Base-by-base conservation (phyloP, 2,329 filamentous ascomycete genomes). In the Trichoderma sp. region DNA sequence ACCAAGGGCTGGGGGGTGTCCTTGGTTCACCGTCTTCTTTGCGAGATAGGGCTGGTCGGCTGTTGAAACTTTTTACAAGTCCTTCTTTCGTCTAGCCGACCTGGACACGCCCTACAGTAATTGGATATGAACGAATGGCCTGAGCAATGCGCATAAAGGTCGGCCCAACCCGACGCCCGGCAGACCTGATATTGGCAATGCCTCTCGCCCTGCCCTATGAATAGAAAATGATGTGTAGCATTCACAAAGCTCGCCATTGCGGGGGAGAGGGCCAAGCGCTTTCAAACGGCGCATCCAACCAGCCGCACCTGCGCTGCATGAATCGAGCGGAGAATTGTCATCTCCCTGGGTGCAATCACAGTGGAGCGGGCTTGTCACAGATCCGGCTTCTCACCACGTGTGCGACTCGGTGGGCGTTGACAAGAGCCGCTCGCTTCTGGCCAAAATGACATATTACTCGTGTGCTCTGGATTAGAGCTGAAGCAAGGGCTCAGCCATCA, bases 401-500 rank as follows among this genome's bases (percentile, higher is more conserved):
- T 24, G 24, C 13, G 47, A 24, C 47, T 24, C n/a, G 8, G 11
- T 49, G 47, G 47, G 47, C 47, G 21, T 49, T 24, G 47, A 24
- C 8, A 49, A 49, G 40, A 43, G 47, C 21, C 47, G 21, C 14
- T 49, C n/a, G 24, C 47, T 11, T 11, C 47, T 49, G 21, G 47
- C 8, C 19, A 21, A 13, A 24, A 49, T 24, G 19, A 24, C 47
- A 24, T 21, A 24, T 24, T 49, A 11, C 8, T 49, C 21, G n/a
- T 19, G 4, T 13, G 40, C n/a, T 55, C 52, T 55, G 11, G 19
- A 40, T 5, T 5, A 19, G 27, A 43, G 31, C n/a, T n/a, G 52
- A 4, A 27, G n/a, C 29, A 37, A 66, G 53, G 40, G 63, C 63
- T 66, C 63, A 66, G 63, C 63, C 63, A 37, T 66, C 63, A 66